These are phyloP conservation scores for Aureobasidium sp. DNA, from an alignment of 2,329 filamentous ascomycete species.

Conservation along the genomic window DNA sequence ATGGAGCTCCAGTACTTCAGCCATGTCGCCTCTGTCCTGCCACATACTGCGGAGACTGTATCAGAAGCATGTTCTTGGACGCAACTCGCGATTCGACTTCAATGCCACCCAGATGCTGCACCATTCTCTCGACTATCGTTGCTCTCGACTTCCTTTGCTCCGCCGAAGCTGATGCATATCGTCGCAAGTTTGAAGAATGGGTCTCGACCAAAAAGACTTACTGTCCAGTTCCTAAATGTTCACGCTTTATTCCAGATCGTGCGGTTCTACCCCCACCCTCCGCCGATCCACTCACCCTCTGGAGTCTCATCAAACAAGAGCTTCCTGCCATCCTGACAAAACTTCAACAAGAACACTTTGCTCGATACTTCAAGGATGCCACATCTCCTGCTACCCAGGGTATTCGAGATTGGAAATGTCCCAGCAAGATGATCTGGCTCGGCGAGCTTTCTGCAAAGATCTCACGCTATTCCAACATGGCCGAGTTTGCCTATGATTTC, in stretches of 20 bases:
- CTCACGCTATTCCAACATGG: background rate
- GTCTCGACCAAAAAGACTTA: slow-evolving; percentile 37
- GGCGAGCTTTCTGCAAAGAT: background rate
- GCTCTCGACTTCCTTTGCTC: slow-evolving; percentile 27
- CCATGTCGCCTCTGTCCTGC: slow-evolving; percentile 27
- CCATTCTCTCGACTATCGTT: slow-evolving; percentile 33
- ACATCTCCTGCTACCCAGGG: background rate
- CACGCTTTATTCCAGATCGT: slow-evolving; percentile 37
- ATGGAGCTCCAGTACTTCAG: slow-evolving; percentile 13
- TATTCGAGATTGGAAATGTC: background rate
- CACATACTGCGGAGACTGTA: slow-evolving; percentile 28
- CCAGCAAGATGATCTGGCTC: background rate
- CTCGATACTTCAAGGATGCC: background rate
- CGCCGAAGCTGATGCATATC: slow-evolving; percentile 30
- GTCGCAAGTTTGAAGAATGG: slow-evolving; percentile 40
- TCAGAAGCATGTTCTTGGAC: slow-evolving; percentile 33
- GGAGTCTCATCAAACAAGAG: slow-evolving; percentile 7
- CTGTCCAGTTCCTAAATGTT: slow-evolving; percentile 41
- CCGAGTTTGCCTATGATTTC: background rate
- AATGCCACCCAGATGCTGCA: slow-evolving; percentile 41
- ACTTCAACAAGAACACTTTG: background rate
- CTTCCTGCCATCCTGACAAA: background rate
- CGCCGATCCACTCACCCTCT: background rate
- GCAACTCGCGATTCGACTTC: slow-evolving; percentile 30
- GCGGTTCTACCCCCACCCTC: slow-evolving; percentile 16